Base-by-base conservation (phyloP, 768 basidiomycete genomes). In the Harrya chromipes region DNA sequence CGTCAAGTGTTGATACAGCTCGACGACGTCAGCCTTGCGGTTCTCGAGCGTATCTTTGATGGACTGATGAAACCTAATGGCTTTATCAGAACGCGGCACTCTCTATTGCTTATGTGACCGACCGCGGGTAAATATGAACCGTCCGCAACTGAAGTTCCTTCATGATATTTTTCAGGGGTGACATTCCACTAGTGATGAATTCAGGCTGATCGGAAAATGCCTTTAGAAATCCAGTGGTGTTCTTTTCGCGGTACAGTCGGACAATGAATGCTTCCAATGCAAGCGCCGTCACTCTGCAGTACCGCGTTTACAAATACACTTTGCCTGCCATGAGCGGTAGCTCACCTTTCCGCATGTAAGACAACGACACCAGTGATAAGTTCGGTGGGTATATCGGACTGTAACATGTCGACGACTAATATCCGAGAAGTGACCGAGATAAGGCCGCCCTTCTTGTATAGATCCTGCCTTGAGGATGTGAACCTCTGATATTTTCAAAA, bases 161-260 rank as follows among this genome's bases (percentile, higher is more conserved):
- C 81, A 99, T 84, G 54, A 95, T 87, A 46, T 86, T 93, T 60
- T 85, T 88, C 19, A 99, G 73, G 1, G 97, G 97, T 1, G 90
- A 92, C 66, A 98, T 70, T 1, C 94, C 95, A 54, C 83, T 90
- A 0, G 88, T 94, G 53, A 99, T 97, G 54, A 87, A 83, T 66
- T 98, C 97, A 4, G 95, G 94, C 60, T 97, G 89, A 67, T 98
- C 97, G 2, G 93, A 91, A 63, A 99, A 97, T 0, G 93, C 97
- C 68, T 99, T 98, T 56, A 97, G 73, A 67, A 98, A 99, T 1
- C 95, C 95, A 2, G 74, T 76, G 64, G 78, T 81, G 72, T 97
- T 99, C 71, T 86, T 83, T 68, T 97, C 86, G 36, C 95, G 81
- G 64, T 87, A 97, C 3, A 97, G 72, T 3, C 94, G 83, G 42